These are phyloP conservation scores for Triticum urartu DNA, from an alignment of 176 grass and related monocot genomes.

Conservation along the genomic window DNA sequence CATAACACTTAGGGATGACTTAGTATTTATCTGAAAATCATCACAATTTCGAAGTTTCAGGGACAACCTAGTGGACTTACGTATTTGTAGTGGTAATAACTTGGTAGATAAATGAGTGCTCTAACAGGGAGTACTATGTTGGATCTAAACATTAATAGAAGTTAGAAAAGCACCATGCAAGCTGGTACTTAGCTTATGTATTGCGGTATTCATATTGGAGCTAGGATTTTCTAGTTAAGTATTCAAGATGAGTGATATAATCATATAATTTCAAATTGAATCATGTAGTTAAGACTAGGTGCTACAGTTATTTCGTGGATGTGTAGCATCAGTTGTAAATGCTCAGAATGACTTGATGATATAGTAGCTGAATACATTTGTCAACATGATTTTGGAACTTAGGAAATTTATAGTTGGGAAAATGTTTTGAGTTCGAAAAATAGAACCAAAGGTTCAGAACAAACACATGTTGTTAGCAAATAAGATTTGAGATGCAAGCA, in stretches of 20 bases:
- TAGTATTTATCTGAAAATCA: background rate
- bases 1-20: background rate
- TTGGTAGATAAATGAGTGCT: background rate
- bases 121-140: background rate
- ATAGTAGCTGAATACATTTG: slow-evolving; percentile 7
- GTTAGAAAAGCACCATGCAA: no score
- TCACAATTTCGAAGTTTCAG: background rate
- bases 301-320: background rate
- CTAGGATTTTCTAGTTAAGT: background rate
- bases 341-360: background rate
- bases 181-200: no score
- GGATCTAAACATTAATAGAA: background rate
- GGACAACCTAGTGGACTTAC: background rate
- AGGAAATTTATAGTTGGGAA: background rate
- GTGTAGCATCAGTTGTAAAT: background rate
- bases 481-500: background rate
- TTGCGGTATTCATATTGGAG: no score
- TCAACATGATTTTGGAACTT: background rate
- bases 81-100: background rate
- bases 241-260: background rate
- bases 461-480: background rate
- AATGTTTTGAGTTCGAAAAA: background rate
- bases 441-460: background rate
- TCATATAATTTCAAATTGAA: background rate
- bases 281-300: background rate